Evolutionary conservation across 1,139 yeast species (phyloP).

Genomic region (Kurtzmaniella quercitrusa): DNA sequence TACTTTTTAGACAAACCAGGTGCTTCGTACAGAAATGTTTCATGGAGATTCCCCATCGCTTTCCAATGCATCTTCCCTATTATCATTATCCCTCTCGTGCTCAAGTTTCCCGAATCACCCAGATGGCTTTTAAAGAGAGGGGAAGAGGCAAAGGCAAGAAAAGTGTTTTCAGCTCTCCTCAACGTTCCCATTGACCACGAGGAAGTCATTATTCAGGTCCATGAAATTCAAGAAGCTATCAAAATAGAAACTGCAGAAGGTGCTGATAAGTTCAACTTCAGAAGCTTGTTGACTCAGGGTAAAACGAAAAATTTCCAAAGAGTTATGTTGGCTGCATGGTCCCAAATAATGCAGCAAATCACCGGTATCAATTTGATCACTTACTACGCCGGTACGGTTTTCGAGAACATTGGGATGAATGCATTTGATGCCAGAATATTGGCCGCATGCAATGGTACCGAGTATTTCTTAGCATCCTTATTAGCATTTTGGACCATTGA

Average conservation of each 20-base stretch:
- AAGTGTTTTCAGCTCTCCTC: conserved; percentile 42
- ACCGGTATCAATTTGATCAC: conserved; percentile 38
- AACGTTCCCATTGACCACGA: conserved; percentile 26
- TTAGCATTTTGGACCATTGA: conserved; percentile 46
- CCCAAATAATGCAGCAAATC: conserved; percentile 43
- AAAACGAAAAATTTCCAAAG: conserved; percentile 46
- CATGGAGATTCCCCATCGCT: conserved; percentile 48
- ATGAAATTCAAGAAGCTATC: conserved; percentile 27
- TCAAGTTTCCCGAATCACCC: conserved; percentile 47
- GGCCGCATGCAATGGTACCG: conserved; percentile 35
- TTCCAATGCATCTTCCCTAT: conserved; percentile 38
- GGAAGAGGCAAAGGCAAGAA: conserved; percentile 44
- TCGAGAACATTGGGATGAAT: conserved; percentile 37
- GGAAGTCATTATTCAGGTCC: conserved; percentile 24
- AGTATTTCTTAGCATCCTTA: conserved; percentile 39
- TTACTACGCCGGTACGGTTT: conserved; percentile 41
- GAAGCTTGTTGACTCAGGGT: conserved; percentile 31
- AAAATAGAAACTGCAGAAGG: conserved; percentile 22
- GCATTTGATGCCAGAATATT: conserved; percentile 33
- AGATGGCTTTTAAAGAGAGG: conserved; percentile 43
- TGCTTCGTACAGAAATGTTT: conserved; percentile 11
- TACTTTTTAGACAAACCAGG: conserved; percentile 25
- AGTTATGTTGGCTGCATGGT: conserved; percentile 42
- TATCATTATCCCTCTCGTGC: conserved; percentile 21
- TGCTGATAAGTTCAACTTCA: conserved; percentile 19